Percentiles rank a stretch among this genome's conserved stretches.
Evolutionary conservation across 2,329 filamentous ascomycete genomes (phyloP).

Genomic region (Fusarium liriodendri): DNA sequence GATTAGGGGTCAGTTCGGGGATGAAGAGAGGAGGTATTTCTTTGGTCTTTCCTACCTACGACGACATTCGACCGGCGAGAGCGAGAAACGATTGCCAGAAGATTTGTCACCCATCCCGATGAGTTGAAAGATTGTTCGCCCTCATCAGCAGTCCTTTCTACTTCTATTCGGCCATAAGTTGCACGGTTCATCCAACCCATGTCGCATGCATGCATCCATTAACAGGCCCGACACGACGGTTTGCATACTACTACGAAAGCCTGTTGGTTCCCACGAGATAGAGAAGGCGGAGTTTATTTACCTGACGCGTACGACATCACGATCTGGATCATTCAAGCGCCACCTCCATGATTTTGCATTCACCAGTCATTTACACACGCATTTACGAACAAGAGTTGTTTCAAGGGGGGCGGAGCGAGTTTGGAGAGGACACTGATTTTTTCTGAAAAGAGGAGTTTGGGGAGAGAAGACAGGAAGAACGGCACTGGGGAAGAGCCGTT

Average conservation of each 20-base stretch:
- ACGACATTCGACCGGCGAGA: conserved; percentile 28
- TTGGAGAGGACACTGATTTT: conserved; percentile 4
- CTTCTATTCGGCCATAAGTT: conserved; percentile 35
- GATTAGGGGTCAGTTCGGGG: conserved; percentile 21
- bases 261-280: conserved; percentile 30
- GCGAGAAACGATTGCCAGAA: conserved; percentile 19
- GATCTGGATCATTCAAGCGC: conserved; percentile 39
- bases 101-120: conserved; percentile 14
- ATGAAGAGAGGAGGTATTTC: conserved; percentile 38
- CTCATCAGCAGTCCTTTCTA: conserved; percentile 25
- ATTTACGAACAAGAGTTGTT: conserved; percentile 37
- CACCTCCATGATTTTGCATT: conserved; percentile 37
- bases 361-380: conserved; percentile 39
- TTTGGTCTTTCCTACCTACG: conserved; percentile 26
- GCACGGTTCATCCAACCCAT: conserved; percentile 23
- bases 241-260: conserved; percentile 19
- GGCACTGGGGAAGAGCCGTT: not conserved
- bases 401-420: conserved; percentile 1
- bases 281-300: conserved; percentile 15
- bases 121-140: conserved; percentile 23
- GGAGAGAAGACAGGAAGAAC: not conserved
- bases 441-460: conserved; percentile 4
- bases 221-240: conserved; percentile 20
- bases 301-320: conserved; percentile 39
- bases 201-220: not conserved